Evolutionary conservation across 345 rosid species (phyloP).

Genomic region (Odontarrhena argentea): DNA sequence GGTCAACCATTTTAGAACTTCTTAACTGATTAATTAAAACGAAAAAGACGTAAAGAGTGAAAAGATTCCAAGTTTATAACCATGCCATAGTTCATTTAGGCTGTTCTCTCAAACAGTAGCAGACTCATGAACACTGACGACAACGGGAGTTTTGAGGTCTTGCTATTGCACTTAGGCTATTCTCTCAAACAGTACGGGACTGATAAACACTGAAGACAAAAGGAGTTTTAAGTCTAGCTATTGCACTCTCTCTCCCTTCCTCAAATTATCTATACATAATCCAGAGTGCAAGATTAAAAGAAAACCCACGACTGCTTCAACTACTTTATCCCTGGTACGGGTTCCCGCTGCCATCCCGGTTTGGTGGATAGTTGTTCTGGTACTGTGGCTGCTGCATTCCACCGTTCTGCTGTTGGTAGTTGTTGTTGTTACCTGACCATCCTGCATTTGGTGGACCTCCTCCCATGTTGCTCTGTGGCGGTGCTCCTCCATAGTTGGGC

Average conservation of each 20-base stretch:
- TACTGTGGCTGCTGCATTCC: slow-evolving; percentile 46
- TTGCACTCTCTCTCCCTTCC: slow-evolving; percentile 31
- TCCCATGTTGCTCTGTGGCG: slow-evolving; percentile 39
- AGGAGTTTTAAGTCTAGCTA: slow-evolving; percentile 31
- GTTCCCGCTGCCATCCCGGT: slow-evolving; percentile 40
- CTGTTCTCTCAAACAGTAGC: slow-evolving; percentile 18
- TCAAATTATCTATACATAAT: slow-evolving; percentile 35
- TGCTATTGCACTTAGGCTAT: slow-evolving; percentile 21
- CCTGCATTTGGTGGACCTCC: slow-evolving; percentile 34
- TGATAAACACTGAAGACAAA: slow-evolving; percentile 32
- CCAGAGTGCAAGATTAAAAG: slow-evolving; percentile 36
- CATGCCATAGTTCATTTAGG: slow-evolving; percentile 25
- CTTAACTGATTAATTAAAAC: slow-evolving; percentile 18
- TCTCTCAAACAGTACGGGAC: slow-evolving; percentile 28
- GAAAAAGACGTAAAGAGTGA: not conserved
- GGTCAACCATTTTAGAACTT: not conserved
- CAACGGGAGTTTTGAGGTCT: slow-evolving; percentile 31
- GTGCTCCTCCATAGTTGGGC: slow-evolving; percentile 29
- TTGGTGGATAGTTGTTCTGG: slow-evolving; percentile 44
- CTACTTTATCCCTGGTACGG: slow-evolving; percentile 42
- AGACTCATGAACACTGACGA: slow-evolving; percentile 32
- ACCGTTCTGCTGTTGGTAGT: slow-evolving; percentile 39
- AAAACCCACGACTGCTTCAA: slow-evolving; percentile 25
- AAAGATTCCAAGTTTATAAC: not conserved
- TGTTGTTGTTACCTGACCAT: slow-evolving; percentile 37